Base-by-base conservation (phyloP, 2,329 filamentous ascomycete genomes). In the Epichloe typhina region DNA sequence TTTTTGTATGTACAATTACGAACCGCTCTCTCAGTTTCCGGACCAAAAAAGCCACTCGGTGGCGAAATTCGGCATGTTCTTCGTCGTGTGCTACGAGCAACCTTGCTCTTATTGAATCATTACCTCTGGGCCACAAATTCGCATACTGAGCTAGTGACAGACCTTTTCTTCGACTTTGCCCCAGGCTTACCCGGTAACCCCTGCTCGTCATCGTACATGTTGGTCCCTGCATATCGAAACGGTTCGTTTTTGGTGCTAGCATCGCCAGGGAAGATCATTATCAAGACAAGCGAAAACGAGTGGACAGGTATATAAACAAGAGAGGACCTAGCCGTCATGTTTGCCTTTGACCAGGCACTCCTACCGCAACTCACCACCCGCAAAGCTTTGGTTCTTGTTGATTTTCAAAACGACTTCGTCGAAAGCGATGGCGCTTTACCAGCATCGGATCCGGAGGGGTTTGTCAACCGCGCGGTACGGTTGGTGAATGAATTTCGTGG, bases 331-430 rank as follows among this genome's bases (percentile, higher is more conserved):
- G 21, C 40, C 47, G 47, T 50, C 53, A 78, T 79, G 69, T 79
- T 83, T 60, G 63, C 75, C 54, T 79, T 83, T 62, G 75, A 81
- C 58, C 67, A 72, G 39, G 65, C 74, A 44, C 69, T 72, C 37
- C 69, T 83, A 19, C 80, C 80, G 11, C 68, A 75, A 46, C 66
- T 84, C 49, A 70, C 67, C 33, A 79, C 79, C 8, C 74, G 80
- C 48, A 79, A 78, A 67, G 91, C 88, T 1, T 74, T 98, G 42
- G 72, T 97, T 19, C 71, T 94, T 17, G 75, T 96, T 56, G 91
- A 95, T 61, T 79, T 95, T 37, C 93, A 97, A 62, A 88, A 94
- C 59, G 91, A 96, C 64, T 95, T 97, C 61, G 70, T 94, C 52
- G 74, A 80, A 6, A 69, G 78, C 1, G 74, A 80, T 47, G 85